Evolutionary conservation across 2,329 filamentous ascomycete species (phyloP).

Genomic region (Albifimbria verrucaria): DNA sequence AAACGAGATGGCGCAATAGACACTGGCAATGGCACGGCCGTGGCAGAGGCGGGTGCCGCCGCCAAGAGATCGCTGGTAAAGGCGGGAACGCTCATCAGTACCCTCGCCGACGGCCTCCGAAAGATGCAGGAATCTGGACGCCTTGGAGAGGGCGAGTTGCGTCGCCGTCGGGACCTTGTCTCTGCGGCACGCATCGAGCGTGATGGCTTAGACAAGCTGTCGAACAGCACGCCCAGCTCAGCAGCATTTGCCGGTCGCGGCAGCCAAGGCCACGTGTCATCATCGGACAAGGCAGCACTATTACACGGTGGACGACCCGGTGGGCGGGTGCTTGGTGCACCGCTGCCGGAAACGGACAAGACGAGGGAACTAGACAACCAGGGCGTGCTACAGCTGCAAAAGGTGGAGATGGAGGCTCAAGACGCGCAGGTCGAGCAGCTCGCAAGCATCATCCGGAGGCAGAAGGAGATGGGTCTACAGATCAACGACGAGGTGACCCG

Average conservation of each 20-base stretch:
- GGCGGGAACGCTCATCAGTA: slow-evolving; percentile 60
- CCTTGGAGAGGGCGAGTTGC: slow-evolving; percentile 71
- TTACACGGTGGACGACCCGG: slow-evolving; percentile 36
- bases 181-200: slow-evolving; percentile 68
- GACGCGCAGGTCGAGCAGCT: slow-evolving; percentile 70
- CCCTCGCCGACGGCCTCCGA: slow-evolving; percentile 63
- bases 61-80: slow-evolving; percentile 72
- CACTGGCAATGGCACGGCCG: slow-evolving; percentile 36
- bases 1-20: slow-evolving; percentile 55
- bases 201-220: slow-evolving; percentile 71
- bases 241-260: slow-evolving; percentile 17
- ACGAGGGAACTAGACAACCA: slow-evolving; percentile 75
- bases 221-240: slow-evolving; percentile 48
- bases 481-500: slow-evolving; percentile 71
- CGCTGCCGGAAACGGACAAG: slow-evolving; percentile 69
- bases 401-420: slow-evolving; percentile 70
- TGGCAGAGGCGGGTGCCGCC: slow-evolving; percentile 63
- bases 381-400: slow-evolving; percentile 70
- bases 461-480: slow-evolving; percentile 73
- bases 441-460: slow-evolving; percentile 64
- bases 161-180: slow-evolving; percentile 68
- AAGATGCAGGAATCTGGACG: slow-evolving; percentile 50
- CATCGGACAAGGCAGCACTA: slow-evolving; percentile 48
- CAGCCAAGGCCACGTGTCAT: slow-evolving; percentile 47
- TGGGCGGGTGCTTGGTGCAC: slow-evolving; percentile 69